Conservation (phyloP, 2,329 filamentous ascomycete genomes). For the Sporothrix euskadiensis region DNA sequence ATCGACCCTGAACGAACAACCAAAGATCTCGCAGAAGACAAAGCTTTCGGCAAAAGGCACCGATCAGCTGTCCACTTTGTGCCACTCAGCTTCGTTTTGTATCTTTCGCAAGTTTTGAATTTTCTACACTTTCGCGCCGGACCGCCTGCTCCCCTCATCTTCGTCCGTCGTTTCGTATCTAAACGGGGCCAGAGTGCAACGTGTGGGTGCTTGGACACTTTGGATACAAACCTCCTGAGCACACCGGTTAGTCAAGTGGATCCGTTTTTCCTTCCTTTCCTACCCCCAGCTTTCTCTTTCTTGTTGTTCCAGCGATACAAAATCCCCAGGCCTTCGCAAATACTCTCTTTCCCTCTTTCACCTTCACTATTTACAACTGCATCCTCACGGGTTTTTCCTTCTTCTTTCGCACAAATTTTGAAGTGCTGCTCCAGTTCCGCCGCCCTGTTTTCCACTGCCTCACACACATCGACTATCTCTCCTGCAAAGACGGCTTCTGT, state of each 20-base stretch:
- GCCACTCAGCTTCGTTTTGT: neutral
- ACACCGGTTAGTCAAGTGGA: slow-evolving; percentile 26
- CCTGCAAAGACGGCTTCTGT: neutral
- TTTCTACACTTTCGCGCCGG: slow-evolving; percentile 12
- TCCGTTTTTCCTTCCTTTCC: slow-evolving; percentile 15
- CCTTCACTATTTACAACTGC: neutral
- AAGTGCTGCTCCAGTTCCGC: neutral
- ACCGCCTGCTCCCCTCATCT: slow-evolving; percentile 20
- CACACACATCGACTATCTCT: neutral
- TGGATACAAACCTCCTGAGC: slow-evolving; percentile 22
- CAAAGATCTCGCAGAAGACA: no score
- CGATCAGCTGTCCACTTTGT: neutral
- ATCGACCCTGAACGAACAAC: neutral
- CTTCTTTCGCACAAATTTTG: neutral
- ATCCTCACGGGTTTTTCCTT: neutral
- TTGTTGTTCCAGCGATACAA: slow-evolving; percentile 26
- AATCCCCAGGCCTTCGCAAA: slow-evolving; percentile 11
- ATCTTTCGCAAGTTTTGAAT: neutral
- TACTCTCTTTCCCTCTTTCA: neutral
- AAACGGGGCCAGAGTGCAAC: slow-evolving; percentile 24
- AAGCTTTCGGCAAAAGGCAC: neutral
- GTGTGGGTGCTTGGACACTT: slow-evolving; percentile 32
- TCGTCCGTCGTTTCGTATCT: slow-evolving; percentile 29
- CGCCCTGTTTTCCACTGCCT: neutral
- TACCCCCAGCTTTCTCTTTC: neutral